Evolutionary conservation across 73 alveolate species (phyloP), one percentile per base, ranked within the genome.

Genomic region (Blepharisma stoltei): DNA sequence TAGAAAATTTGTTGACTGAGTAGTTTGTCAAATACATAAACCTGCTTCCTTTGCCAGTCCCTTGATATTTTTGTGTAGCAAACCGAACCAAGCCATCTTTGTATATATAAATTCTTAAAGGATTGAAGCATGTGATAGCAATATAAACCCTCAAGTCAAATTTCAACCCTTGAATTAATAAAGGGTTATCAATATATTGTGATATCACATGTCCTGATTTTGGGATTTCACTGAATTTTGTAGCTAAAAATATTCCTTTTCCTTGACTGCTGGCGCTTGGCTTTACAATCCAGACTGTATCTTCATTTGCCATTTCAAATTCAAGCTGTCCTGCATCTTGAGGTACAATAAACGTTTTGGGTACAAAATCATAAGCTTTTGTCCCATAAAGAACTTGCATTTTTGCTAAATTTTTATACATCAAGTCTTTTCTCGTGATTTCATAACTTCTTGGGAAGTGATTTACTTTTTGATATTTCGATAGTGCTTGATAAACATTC

Each of bases 71-170:
- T 77, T 95, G 97, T 21, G 96, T 86, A 48, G 98, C 97, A 85
- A 95, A 85, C 76, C 99, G 80, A 0, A 86, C 98, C 46, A 95
- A 78, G 0, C 99, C 99, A 83, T 95, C 97, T 83, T 92, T 79
- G 83, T 85, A 91, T 55, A 95, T 84, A 83, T 92, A 95, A 32
- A 95, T 78, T 66, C 92, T 75, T 48, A 89, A 76, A 8, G 99
- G 99, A 50, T 94, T 90, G 78, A 86, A 88, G 77, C 94, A 77
- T 47, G 97, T 89, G 27, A 95, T 88, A 32, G 93, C 89, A 27
- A 93, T 94, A 78, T 95, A 95, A 67, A 95, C 79, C 77, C 99
- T 91, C 69, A 95, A 84, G 86, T 95, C 99, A 86, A 94, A 95
- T 78, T 95, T 95, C 70, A 82, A 93, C 46, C 95, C 94, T 53